phyloP scores from a whole-genome alignment of 2,329 filamentous ascomycete species.

The Ophiostoma ips region DNA sequence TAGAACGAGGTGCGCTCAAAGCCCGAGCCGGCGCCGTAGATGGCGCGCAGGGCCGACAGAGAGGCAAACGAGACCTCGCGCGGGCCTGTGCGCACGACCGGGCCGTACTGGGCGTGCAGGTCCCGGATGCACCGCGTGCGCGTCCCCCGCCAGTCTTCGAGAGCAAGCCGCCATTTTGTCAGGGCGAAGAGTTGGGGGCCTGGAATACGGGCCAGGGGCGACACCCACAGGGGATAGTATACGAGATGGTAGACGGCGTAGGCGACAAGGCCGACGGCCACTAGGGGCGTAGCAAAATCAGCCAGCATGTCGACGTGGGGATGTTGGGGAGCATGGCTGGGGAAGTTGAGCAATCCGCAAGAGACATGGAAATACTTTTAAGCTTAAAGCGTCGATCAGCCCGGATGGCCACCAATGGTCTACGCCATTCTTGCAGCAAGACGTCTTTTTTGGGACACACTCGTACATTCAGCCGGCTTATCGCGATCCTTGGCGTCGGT shows the following conservation, averaged over 20 bases:
- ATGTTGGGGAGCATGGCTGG: too few relatives aligned
- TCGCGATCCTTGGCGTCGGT: not conserved
- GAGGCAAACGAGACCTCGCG: conserved; percentile 29
- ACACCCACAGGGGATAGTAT: conserved; percentile 1
- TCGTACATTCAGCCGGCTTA: not conserved
- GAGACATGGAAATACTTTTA: too few relatives aligned
- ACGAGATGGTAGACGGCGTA: not conserved
- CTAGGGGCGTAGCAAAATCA: not conserved
- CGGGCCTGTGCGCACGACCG: conserved; percentile 32
- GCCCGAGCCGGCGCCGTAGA: conserved; percentile 38
- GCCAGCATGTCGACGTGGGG: not conserved
- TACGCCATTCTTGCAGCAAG: not conserved
- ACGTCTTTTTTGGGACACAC: too few relatives aligned
- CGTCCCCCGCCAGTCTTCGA: conserved; percentile 28
- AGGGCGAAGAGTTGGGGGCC: conserved; percentile 27
- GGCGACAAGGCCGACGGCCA: not conserved
- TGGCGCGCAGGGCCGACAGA: conserved; percentile 32
- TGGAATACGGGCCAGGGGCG: conserved; percentile 16
- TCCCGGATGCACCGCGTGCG: conserved; percentile 27
- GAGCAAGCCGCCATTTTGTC: conserved; percentile 31
- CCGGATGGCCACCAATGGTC: not conserved
- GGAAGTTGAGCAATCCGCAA: too few relatives aligned
- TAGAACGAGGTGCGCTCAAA: conserved; percentile 38
- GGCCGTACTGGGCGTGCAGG: conserved; percentile 31
- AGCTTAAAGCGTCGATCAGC: not conserved